Base-by-base conservation (phyloP, 1,284 basidiomycete species). In the Ustilago bromivora region DNA sequence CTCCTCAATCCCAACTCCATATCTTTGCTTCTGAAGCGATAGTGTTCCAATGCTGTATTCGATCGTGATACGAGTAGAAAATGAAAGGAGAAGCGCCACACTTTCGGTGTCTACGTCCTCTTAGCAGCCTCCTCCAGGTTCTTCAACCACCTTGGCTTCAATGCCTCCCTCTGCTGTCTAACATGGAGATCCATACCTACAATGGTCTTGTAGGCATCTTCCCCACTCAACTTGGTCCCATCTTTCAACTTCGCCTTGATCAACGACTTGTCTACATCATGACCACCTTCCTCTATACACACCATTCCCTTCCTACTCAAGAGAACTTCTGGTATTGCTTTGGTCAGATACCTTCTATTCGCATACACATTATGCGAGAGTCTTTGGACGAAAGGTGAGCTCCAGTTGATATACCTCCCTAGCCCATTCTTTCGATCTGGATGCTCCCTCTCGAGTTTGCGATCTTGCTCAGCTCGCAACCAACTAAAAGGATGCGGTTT, bases 61-160 rank as follows among this genome's bases (percentile, higher is more conserved):
- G 19, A 28, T 19, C 23, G 17, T 41, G 49, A 19, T 61, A 61
- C 58, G 41, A 61, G 47, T 61, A 61, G 49, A 61, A 38, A 9
- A 35, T 36, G 32, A 53, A 31, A n/a, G 11, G 19, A 35, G n/a
- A 6, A 23, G 12, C 4, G 13, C 12, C 40, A 23, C 49, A 9
- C 4, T 11, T 32, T 28, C 34, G 5, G 13, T 56, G 15, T 15
- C 49, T 43, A 55, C 61, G n/a, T 41, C 32, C 23, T 28, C 51
- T 51, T 53, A 7, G 35, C 32, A 9, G 32, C 49, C 32, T 40
- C 57, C 43, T 77, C 66, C 1, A 77, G 36, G n/a, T 34, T 49
- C 61, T 70, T 77, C 54, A 77, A 52, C 75, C 75, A 77, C 23
- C 67, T 56, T 17, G 75, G 75, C 46, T 73, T 77, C 23, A 77